Evolutionary conservation across 768 basidiomycete species (phyloP).

Genomic region (Xanthoconium purpureum): DNA sequence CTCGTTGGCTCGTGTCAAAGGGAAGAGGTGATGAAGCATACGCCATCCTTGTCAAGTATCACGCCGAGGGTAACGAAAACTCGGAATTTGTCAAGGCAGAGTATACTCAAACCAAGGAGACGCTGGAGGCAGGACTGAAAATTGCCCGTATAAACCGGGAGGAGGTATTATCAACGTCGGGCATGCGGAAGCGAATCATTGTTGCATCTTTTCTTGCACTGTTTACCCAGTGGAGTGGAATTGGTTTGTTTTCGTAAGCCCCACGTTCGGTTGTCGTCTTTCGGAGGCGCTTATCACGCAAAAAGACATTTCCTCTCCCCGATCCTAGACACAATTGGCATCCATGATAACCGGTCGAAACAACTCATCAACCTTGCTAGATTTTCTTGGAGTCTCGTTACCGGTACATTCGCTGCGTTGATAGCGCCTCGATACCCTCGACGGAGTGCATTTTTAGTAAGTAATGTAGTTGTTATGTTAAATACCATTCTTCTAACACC

Average conservation of each 20-base stretch:
- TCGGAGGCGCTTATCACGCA: neutral
- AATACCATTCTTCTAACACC: no score
- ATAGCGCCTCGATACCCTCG: no score
- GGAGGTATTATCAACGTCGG: conserved; percentile 4
- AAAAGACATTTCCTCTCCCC: neutral
- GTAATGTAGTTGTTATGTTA: no score
- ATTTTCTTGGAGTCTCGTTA: conserved; percentile 6
- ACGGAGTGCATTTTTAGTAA: no score
- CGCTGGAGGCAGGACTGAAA: conserved; percentile 36
- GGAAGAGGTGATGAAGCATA: conserved; percentile 49
- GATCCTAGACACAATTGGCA: no score
- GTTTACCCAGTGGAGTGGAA: conserved; percentile 12
- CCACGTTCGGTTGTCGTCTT: neutral
- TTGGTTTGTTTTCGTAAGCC: conserved; percentile 1
- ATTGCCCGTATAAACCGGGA: neutral
- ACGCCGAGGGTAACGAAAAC: conserved; percentile 51
- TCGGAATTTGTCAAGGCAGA: conserved; percentile 32
- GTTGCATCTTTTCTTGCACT: conserved; percentile 15
- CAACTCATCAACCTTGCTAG: conserved; percentile 4
- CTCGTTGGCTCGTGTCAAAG: conserved; percentile 59
- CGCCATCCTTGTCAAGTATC: conserved; percentile 51
- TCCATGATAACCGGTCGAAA: no score
- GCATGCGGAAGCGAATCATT: conserved; percentile 17
- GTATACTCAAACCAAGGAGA: conserved; percentile 53
- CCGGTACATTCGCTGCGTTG: neutral